A percentile compares a stretch with the other conserved stretches of the same genome.
Evolutionary conservation across 2,329 filamentous ascomycete genomes (phyloP).

Genomic region (Diaporthe humulicola): DNA sequence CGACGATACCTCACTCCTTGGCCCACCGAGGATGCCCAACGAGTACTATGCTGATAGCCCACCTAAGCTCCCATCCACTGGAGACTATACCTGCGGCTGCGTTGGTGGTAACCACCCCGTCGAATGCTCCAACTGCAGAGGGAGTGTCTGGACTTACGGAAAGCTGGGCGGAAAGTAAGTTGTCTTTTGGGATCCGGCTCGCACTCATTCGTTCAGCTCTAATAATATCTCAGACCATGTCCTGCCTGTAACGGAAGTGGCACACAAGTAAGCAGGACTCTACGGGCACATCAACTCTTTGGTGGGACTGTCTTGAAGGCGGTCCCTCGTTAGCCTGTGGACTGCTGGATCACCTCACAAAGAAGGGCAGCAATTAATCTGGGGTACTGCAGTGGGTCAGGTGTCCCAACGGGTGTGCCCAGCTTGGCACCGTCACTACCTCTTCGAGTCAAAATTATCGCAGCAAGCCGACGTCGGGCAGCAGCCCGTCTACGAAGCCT

Average conservation of each 20-base stretch:
- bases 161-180: conserved; percentile 23
- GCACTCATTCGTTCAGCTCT: not conserved
- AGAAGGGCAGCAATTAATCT: not conserved
- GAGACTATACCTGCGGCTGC: conserved; percentile 42
- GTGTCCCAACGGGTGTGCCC: conserved; percentile 15
- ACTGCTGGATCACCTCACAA: not conserved
- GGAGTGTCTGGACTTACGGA: conserved; percentile 21
- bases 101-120: conserved; percentile 39
- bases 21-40: conserved; percentile 23
- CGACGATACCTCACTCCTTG: not conserved
- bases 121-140: conserved; percentile 22
- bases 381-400: conserved; percentile 6
- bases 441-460: not conserved
- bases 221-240: not conserved
- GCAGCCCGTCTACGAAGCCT: conserved; percentile 14
- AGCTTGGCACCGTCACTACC: not conserved
- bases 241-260: conserved; percentile 21
- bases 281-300: not conserved
- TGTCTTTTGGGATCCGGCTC: not conserved
- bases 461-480: conserved; percentile 4
- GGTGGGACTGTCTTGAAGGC: not conserved
- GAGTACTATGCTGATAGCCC: conserved; percentile 30
- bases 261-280: conserved; percentile 8
- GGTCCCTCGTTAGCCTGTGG: not conserved
- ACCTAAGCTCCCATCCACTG: conserved; percentile 33